phyloP scores from a whole-genome alignment of 2,329 filamentous ascomycete genomes.

The Cordyceps tenuipes region DNA sequence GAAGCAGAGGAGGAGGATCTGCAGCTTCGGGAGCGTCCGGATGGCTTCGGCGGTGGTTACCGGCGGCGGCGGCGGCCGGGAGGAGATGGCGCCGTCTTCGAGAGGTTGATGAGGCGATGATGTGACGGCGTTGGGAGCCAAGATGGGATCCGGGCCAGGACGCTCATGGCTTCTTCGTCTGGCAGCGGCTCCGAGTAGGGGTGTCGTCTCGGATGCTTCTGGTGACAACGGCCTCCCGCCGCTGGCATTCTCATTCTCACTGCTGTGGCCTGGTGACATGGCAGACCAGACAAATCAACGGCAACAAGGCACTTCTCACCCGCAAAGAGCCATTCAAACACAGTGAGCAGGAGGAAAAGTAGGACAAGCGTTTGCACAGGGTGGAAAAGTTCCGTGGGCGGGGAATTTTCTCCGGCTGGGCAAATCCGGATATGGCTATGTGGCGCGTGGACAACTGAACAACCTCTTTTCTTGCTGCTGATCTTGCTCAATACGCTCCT shows the following conservation, averaged over 20 bases:
- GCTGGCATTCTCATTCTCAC: background rate
- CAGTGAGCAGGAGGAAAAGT: no score
- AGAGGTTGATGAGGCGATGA: background rate
- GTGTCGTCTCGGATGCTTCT: background rate
- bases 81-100: background rate
- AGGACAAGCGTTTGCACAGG: background rate
- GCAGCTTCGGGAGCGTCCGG: conserved; percentile 44
- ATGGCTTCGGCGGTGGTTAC: conserved; percentile 17
- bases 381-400: background rate
- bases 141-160: background rate
- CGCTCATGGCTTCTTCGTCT: background rate
- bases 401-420: background rate
- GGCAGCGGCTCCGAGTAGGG: background rate
- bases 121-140: background rate
- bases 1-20: conserved; percentile 66
- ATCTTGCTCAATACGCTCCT: background rate
- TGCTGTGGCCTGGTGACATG: background rate
- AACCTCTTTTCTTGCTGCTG: background rate
- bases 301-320: background rate
- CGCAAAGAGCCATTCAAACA: background rate
- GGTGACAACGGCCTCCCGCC: background rate
- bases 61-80: no score
- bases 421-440: background rate
- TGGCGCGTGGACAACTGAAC: background rate
- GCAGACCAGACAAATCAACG: background rate